Evolutionary conservation across 1,284 basidiomycete genomes (phyloP).

Genomic region (Austroboletus olivaceoglutinosus): DNA sequence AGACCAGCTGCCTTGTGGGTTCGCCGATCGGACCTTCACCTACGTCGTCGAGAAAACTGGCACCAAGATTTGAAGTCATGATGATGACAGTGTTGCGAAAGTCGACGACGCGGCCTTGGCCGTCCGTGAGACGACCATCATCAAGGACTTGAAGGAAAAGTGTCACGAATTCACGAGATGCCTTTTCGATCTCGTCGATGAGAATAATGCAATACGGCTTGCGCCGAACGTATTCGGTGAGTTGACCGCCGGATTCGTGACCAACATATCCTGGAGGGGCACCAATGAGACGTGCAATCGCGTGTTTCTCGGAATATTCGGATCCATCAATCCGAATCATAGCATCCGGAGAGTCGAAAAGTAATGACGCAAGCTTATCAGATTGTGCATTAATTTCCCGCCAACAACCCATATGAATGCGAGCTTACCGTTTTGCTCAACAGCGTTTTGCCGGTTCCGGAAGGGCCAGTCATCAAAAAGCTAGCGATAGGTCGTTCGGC

Average conservation of each 20-base stretch:
- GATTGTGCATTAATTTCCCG: background rate
- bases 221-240: constrained; percentile 89
- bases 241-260: constrained; percentile 85
- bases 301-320: constrained; percentile 94
- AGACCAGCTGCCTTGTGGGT: constrained; percentile 66
- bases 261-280: constrained; percentile 92
- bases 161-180: constrained; percentile 86
- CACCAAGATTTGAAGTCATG: constrained; percentile 92
- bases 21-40: constrained; percentile 69
- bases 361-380: constrained; percentile 72
- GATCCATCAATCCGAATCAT: constrained; percentile 92
- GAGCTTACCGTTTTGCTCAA: constrained; percentile 82
- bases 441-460: constrained; percentile 87
- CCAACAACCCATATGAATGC: background rate
- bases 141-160: constrained; percentile 94
- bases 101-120: constrained; percentile 75
- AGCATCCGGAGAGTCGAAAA: constrained; percentile 88
- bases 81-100: constrained; percentile 91
- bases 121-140: constrained; percentile 92
- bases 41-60: constrained; percentile 75
- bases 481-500: constrained; percentile 86
- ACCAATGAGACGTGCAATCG: constrained; percentile 86
- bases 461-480: constrained; percentile 93
- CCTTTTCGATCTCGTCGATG: constrained; percentile 90
- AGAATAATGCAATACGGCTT: constrained; percentile 83